Evolutionary conservation across 345 rosid species (phyloP), one percentile per base, ranked within the genome.

Genomic region (Sisymbrium altissimum): DNA sequence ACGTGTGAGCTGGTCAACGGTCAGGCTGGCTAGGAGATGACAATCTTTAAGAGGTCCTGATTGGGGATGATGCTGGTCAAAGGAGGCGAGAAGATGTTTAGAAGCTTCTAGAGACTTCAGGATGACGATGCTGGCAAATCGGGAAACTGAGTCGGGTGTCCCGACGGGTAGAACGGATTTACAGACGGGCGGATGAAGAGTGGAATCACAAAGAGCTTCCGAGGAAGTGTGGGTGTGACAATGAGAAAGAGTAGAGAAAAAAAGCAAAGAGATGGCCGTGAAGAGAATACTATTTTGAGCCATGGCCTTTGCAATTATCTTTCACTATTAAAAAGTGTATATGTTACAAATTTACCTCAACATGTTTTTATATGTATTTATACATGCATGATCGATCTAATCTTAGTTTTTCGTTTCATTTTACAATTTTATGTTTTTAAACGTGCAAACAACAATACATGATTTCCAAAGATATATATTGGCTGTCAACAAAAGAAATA

Each of bases 11-110:
- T 50, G 63, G 56, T 77, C 79, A n/a, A 64, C 44, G 49, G 70
- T 73, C 15, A 73, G 53, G 15, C 74, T 23, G 2, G 73, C 76
- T 3, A 77, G 79, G 25, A 27, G 12, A 18, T 64, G 66, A 48
- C 83, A 77, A 77, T 81, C 83, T 25, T 77, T 14, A 14, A 77
- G 66, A 7, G 83, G 72, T 4, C 40, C 46, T 48, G 71, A 64
- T 1, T 35, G 44, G 29, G 65, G 38, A 39, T 32, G 54, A 18
- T 56, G 58, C 23, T 52, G 32, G 45, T 64, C 2, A 5, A 70
- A 36, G 44, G 72, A 43, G 59, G 53, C 5, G 3, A 64, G 45
- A 38, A 77, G 18, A 29, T 63, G 12, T 56, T 53, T 48, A 29
- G 76, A 64, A 77, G 35, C 43, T 64, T 55, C 39, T 57, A 70